Percentiles rank a stretch among this genome's conserved stretches.
Evolutionary conservation across 2,329 filamentous ascomycete genomes (phyloP).

Genomic region (Cordyceps pruinosa): DNA sequence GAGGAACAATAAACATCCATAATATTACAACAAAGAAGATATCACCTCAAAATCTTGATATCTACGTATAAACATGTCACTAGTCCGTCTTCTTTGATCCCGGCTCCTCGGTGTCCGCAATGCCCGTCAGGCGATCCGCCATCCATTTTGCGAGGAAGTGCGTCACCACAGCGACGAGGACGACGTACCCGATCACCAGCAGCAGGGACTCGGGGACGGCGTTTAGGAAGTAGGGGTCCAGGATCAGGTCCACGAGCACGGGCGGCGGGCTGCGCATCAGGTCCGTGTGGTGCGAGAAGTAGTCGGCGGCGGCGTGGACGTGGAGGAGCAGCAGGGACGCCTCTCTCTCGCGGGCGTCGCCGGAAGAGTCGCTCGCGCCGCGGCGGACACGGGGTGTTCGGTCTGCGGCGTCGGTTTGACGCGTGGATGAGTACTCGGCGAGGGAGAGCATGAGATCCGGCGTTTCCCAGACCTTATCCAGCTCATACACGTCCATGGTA

Average conservation of each 20-base stretch:
- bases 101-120: slow-evolving; percentile 20
- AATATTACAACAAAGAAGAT: not conserved
- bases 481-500: slow-evolving; percentile 56
- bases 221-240: slow-evolving; percentile 81
- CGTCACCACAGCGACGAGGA: slow-evolving; percentile 47
- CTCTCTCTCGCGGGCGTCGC: slow-evolving; percentile 17
- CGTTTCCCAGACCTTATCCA: slow-evolving; percentile 54
- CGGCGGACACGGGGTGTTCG: slow-evolving; percentile 1
- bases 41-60: not conserved
- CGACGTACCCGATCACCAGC: slow-evolving; percentile 63
- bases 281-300: slow-evolving; percentile 65
- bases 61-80: not conserved
- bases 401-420: slow-evolving; percentile 27
- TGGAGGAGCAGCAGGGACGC: slow-evolving; percentile 63
- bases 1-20: not conserved
- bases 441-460: slow-evolving; percentile 60
- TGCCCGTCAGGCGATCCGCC: slow-evolving; percentile 21
- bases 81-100: slow-evolving; percentile 33
- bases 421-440: slow-evolving; percentile 50
- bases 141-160: slow-evolving; percentile 36
- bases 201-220: slow-evolving; percentile 70
- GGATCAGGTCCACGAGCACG: slow-evolving; percentile 72
- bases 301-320: slow-evolving; percentile 72
- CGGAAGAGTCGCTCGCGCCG: not conserved
- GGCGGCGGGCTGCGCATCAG: slow-evolving; percentile 70